Evolutionary conservation across 371 early-diverging fungal species (phyloP), one percentile per base, ranked within the genome.

Genomic region (Blakeslea trispora): DNA sequence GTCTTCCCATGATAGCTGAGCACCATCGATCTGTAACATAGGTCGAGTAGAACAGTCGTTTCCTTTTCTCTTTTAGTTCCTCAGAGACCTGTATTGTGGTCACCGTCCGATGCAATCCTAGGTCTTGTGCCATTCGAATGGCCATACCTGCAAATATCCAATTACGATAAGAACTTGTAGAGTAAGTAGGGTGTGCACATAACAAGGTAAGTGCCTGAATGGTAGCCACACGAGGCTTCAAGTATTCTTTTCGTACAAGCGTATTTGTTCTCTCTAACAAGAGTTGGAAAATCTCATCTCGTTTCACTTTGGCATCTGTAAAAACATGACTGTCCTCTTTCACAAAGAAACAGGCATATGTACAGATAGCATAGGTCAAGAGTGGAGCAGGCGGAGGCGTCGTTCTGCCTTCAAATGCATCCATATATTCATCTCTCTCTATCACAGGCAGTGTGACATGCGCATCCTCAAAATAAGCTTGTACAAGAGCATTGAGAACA

Each of bases 81-180:
- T 55, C 51, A 0, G 66, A 58, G 14, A 64, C 45, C 23, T 60
- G 44, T 0, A 63, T 50, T 5, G 64, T 54, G 1, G 57, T 61
- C 8, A 66, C 40, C 14, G 63, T 52, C 10, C 72, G 63, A 57
- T 75, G 75, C 11, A 71, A 52, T 21, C 75, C 72, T 17, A 75
- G 43, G 14, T 75, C 75, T 48, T 75, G 75, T 5, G 72, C 75
- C 79, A 78, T 74, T 50, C 79, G 60, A 6, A 78, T 69, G 5
- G 75, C 79, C 79, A 75, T 75, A 14, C 79, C 79, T 15, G 71
- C 71, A 17, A 64, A 46, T 24, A 78, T 69, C 79, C 79, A 78
- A 42, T 67, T 73, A 21, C 68, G 64, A 41, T 75, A 67, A 0
- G 68, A 61, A 13, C 56, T 66, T 15, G 61, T 61, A 6, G 74